Conservation (phyloP, 176 grass and related monocot species). For the Hyparrhenia diplandra region DNA sequence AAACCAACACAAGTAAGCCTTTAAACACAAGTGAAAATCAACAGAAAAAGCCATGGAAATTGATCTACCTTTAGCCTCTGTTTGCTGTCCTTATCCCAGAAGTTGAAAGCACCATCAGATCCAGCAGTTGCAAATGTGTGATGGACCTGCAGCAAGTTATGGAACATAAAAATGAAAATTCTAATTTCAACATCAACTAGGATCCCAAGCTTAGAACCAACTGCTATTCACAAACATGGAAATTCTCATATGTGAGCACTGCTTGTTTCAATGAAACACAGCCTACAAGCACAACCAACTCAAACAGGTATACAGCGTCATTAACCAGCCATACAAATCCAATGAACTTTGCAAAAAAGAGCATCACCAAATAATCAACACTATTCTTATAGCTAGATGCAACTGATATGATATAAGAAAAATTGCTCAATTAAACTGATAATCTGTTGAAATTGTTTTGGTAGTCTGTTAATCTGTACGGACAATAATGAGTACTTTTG, state of each 20-base stretch:
- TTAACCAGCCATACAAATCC: too few relatives aligned
- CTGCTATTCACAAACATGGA: not conserved
- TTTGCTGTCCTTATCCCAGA: conserved; percentile 90
- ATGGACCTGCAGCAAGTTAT: conserved; percentile 53
- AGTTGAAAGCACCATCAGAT: conserved; percentile 88
- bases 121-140: conserved; percentile 86
- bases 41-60: not conserved
- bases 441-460: not conserved
- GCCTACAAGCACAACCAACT: not conserved
- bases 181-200: not conserved
- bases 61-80: conserved; percentile 76
- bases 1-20: too few relatives aligned
- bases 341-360: too few relatives aligned
- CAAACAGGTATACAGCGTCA: too few relatives aligned
- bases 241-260: not conserved
- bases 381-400: not conserved
- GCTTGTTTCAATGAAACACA: conserved; percentile 22
- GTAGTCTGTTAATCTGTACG: not conserved
- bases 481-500: not conserved
- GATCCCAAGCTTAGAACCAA: conserved; percentile 6
- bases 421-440: not conserved
- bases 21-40: not conserved
- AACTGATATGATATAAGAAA: not conserved
- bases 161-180: conserved; percentile 10
- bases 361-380: not conserved